Evolutionary conservation across 148 eudicot genomes (phyloP).

Genomic region (Rhododendron williamsianum): DNA sequence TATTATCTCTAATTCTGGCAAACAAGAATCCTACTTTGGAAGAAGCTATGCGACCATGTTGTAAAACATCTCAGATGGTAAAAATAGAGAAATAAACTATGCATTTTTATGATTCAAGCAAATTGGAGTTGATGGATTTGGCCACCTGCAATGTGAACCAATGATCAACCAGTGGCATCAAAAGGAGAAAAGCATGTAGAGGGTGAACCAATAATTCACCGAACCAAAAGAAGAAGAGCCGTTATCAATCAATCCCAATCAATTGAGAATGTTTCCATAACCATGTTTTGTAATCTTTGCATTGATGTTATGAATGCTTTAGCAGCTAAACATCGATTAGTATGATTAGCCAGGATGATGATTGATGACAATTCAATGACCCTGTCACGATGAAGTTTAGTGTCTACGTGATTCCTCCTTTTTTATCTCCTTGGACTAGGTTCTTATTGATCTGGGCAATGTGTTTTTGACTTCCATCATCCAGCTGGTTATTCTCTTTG

Average conservation of each 20-base stretch:
- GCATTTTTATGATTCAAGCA: background rate
- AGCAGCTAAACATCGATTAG: background rate
- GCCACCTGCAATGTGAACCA: conserved; percentile 1
- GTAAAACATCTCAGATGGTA: background rate
- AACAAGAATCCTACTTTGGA: background rate
- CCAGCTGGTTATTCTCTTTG: background rate
- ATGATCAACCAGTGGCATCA: background rate
- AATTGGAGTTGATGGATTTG: background rate
- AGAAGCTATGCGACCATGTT: background rate
- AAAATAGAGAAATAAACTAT: background rate
- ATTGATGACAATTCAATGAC: background rate
- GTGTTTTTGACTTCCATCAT: background rate
- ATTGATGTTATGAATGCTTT: background rate
- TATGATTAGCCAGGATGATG: background rate
- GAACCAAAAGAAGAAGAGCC: background rate
- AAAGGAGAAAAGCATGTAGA: background rate
- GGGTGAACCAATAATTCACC: background rate
- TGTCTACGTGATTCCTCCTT: background rate
- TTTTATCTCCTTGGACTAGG: background rate
- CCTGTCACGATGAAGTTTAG: background rate
- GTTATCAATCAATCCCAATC: background rate
- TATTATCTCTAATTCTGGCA: background rate
- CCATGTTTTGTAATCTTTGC: background rate
- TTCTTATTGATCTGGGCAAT: background rate
- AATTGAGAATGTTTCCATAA: background rate